Evolutionary conservation across 768 basidiomycete genomes (phyloP).

Genomic region (Hericium rajendrae): DNA sequence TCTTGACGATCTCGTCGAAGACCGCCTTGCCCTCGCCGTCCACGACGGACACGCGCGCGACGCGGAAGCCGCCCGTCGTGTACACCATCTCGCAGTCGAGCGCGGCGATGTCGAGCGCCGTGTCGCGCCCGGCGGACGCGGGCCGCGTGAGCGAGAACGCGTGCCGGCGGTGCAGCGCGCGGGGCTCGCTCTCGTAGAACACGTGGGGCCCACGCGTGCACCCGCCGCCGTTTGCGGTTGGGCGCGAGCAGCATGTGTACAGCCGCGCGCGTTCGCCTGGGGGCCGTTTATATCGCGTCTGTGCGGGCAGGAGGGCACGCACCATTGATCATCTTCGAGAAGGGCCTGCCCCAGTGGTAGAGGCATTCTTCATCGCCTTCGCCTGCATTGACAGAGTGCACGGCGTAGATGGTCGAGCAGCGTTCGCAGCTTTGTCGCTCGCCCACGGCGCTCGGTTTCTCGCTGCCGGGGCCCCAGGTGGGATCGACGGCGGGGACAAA

Average conservation of each 20-base stretch:
- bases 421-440: constrained; percentile 66
- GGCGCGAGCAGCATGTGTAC: constrained; percentile 73
- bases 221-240: constrained; percentile 48
- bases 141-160: constrained; percentile 49
- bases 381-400: constrained; percentile 22
- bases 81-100: constrained; percentile 98
- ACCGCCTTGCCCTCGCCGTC: constrained; percentile 65
- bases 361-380: constrained; percentile 52
- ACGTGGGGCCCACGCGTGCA: constrained; percentile 82
- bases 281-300: background rate
- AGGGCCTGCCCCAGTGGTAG: constrained; percentile 76
- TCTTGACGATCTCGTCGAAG: constrained; percentile 73
- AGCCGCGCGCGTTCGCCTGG: constrained; percentile 60
- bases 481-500: constrained; percentile 64
- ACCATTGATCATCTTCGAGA: constrained; percentile 59
- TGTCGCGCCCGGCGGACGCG: constrained; percentile 17
- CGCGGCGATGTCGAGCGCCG: constrained; percentile 67
- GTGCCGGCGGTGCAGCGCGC: constrained; percentile 63
- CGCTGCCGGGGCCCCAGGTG: constrained; percentile 45
- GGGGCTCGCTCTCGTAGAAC: constrained; percentile 68
- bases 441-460: constrained; percentile 51
- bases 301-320: constrained; percentile 14
- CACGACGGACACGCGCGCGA: constrained; percentile 85
- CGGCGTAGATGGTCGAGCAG: constrained; percentile 61
- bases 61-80: constrained; percentile 84